A percentile compares a stretch with the other conserved stretches of the same genome.
Evolutionary conservation across 2,329 filamentous ascomycete species (phyloP).

Genomic region (Thelonectria olida): DNA sequence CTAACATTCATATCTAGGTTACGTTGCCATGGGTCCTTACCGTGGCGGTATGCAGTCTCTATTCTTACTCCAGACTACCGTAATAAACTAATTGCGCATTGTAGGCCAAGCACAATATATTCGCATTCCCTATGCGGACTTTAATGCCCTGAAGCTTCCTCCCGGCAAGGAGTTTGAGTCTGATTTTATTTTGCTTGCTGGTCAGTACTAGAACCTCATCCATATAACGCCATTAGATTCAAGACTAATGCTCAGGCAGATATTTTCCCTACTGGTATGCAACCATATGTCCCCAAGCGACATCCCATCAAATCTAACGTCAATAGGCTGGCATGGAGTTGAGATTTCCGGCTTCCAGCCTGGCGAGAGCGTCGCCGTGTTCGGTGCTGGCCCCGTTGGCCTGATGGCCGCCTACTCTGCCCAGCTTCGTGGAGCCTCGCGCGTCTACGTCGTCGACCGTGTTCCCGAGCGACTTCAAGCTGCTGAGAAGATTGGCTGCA

Average conservation of each 20-base stretch:
- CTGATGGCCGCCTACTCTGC: conserved; percentile 74
- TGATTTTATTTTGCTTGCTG: conserved; percentile 63
- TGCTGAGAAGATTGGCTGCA: conserved; percentile 69
- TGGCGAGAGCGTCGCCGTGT: conserved; percentile 71
- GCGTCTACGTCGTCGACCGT: conserved; percentile 70
- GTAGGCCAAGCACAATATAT: conserved; percentile 70
- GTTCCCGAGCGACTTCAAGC: conserved; percentile 66
- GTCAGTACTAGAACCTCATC: conserved; percentile 29
- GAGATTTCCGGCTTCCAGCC: conserved; percentile 66
- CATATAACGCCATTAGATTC: neutral
- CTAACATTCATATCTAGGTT: conserved; percentile 48
- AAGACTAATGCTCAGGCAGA: conserved; percentile 23
- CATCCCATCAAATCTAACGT: neutral
- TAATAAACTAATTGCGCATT: neutral
- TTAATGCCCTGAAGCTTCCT: conserved; percentile 71
- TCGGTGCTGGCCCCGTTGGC: conserved; percentile 72
- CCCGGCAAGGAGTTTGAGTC: conserved; percentile 68
- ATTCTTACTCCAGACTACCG: neutral
- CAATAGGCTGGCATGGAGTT: conserved; percentile 63
- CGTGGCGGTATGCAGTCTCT: conserved; percentile 43
- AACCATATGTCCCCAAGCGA: neutral
- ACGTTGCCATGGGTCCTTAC: conserved; percentile 69
- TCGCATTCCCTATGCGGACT: conserved; percentile 72
- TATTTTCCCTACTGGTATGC: conserved; percentile 46
- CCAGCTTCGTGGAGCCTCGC: conserved; percentile 66